A percentile compares a stretch with the other conserved stretches of the same genome.
Conservation (phyloP, 768 basidiomycete species). For the Serendipita indica region DNA sequence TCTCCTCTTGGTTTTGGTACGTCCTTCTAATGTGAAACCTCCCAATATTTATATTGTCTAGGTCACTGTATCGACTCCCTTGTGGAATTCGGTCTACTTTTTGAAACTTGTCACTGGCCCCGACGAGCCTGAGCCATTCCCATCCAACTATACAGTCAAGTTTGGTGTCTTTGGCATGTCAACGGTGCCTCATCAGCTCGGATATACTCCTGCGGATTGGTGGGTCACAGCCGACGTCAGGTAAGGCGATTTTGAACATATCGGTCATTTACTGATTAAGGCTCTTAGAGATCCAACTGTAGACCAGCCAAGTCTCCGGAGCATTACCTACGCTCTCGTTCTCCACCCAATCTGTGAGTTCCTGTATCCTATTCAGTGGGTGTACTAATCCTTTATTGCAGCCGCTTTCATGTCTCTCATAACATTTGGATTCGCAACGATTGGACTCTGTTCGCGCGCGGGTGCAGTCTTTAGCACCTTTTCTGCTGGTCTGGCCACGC, state of each 20-base stretch:
- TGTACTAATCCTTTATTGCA: neutral
- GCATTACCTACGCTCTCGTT: neutral
- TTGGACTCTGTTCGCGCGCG: constrained; percentile 4
- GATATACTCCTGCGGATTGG: constrained; percentile 2
- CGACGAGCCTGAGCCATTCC: neutral
- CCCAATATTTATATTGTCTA: neutral
- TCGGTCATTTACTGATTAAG: neutral
- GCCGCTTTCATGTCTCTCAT: neutral
- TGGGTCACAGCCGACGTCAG: neutral
- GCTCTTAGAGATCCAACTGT: neutral
- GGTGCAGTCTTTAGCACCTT: constrained; percentile 4
- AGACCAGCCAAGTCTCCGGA: neutral
- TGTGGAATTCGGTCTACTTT: neutral
- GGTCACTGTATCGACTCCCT: neutral
- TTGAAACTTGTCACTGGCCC: neutral
- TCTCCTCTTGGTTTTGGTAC: neutral
- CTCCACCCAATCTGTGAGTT: neutral
- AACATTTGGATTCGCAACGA: neutral
- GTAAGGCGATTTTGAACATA: neutral
- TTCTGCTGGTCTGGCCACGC: neutral
- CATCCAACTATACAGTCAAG: neutral
- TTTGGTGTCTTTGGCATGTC: constrained; percentile 2
- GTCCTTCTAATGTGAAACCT: neutral
- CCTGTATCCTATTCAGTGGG: neutral
- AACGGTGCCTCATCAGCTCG: neutral